phyloP scores from a whole-genome alignment of 306 rosid genomes.

The Lupinus albus region DNA sequence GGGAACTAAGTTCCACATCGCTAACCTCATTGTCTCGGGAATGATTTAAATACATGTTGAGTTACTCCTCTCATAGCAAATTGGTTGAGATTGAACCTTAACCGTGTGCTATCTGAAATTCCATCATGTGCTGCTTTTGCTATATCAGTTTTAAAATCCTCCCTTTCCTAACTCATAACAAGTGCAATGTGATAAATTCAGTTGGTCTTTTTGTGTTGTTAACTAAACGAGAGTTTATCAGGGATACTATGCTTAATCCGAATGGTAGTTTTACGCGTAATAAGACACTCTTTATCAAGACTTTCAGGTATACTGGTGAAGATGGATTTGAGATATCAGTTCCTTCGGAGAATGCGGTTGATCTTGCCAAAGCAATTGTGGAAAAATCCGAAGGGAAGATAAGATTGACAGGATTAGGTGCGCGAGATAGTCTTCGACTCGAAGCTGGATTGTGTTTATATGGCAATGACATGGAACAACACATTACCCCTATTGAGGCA shows the following conservation, averaged over 20 bases:
- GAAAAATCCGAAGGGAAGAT: constrained; percentile 92
- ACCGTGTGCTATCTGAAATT: constrained; percentile 23
- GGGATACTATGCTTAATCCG: constrained; percentile 26
- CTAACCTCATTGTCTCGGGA: too few species aligned
- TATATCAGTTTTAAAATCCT: background rate
- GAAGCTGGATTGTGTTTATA: constrained; percentile 96
- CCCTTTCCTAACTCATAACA: background rate
- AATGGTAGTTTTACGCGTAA: constrained; percentile 18
- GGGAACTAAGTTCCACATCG: too few species aligned
- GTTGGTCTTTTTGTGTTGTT: background rate
- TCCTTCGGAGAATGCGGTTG: constrained; percentile 81
- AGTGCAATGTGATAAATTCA: constrained; percentile 4
- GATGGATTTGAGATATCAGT: constrained; percentile 99
- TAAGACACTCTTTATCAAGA: constrained; percentile 30
- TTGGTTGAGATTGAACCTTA: too few species aligned
- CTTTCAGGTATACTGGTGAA: constrained; percentile 92
- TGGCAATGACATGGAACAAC: constrained; percentile 95
- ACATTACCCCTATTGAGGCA: constrained; percentile 88
- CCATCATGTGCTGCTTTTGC: constrained; percentile 3
- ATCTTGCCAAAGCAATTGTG: constrained; percentile 91
- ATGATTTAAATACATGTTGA: too few species aligned
- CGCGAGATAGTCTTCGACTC: constrained; percentile 90
- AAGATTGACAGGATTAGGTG: constrained; percentile 93
- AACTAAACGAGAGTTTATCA: background rate
- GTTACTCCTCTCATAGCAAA: too few species aligned